These are phyloP conservation scores for Hippophae gyantsensis DNA, from an alignment of 306 rosid genomes.

Conservation along the genomic window DNA sequence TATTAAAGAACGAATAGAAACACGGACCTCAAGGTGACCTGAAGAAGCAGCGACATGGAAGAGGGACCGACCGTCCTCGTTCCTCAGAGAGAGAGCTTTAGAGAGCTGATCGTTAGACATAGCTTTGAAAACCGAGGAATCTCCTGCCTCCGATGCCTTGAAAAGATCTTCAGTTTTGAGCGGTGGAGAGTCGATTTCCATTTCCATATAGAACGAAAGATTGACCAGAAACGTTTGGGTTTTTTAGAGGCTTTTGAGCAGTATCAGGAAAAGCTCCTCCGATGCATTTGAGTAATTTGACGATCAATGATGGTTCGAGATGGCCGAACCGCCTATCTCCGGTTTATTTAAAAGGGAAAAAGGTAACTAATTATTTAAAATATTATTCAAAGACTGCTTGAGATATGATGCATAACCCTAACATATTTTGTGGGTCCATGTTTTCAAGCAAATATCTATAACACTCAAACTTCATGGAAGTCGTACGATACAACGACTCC, in stretches of 20 bases:
- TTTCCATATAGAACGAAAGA: conserved; percentile 17
- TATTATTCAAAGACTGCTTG: no score
- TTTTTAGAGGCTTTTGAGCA: background rate
- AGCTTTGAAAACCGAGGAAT: conserved; percentile 35
- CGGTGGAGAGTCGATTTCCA: conserved; percentile 47
- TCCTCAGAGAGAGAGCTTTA: conserved; percentile 44
- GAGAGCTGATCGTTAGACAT: conserved; percentile 41
- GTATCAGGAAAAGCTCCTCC: background rate
- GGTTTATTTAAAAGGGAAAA: no score
- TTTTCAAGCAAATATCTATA: no score
- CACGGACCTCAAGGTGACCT: conserved; percentile 50
- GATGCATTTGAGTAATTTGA: no score
- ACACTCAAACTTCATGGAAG: no score
- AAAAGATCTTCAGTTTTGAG: conserved; percentile 45
- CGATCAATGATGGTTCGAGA: no score
- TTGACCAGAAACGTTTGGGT: background rate
- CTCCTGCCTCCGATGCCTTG: conserved; percentile 69
- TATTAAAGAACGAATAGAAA: background rate
- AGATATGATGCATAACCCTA: no score
- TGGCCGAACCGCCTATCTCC: no score
- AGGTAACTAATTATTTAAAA: no score
- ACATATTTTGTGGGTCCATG: no score
- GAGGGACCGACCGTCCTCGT: conserved; percentile 81
- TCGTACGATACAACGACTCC: no score
- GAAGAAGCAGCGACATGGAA: conserved; percentile 75